These are phyloP conservation scores for Lentinula detonsa DNA, from an alignment of 768 basidiomycete genomes.

Conservation along the genomic window DNA sequence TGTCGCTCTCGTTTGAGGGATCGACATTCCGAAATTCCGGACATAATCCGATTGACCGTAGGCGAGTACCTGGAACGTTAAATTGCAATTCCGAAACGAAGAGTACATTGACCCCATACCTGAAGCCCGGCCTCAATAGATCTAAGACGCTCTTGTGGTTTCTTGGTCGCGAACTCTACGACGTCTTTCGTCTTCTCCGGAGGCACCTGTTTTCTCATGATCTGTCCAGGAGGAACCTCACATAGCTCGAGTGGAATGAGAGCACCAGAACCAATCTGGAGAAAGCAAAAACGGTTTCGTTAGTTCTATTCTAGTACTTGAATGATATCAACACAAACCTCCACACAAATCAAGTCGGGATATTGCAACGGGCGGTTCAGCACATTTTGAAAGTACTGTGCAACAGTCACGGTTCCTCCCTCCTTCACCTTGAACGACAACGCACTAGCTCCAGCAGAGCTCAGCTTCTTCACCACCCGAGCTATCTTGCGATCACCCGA, in stretches of 20 bases:
- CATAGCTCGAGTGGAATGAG: constrained; percentile 61
- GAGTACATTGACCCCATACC: constrained; percentile 23
- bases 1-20: constrained; percentile 48
- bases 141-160: constrained; percentile 45
- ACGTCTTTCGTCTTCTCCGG: constrained; percentile 59
- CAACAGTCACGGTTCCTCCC: constrained; percentile 39
- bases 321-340: constrained; percentile 35
- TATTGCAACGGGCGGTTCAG: constrained; percentile 48
- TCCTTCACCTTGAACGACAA: constrained; percentile 41
- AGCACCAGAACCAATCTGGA: constrained; percentile 55
- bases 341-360: constrained; percentile 63
- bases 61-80: constrained; percentile 40
- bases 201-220: constrained; percentile 68
- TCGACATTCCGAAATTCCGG: constrained; percentile 64
- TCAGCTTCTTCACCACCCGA: constrained; percentile 60
- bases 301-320: neutral
- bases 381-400: constrained; percentile 48
- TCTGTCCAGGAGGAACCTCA: constrained; percentile 51
- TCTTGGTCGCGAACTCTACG: constrained; percentile 61
- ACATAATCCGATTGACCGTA: constrained; percentile 77
- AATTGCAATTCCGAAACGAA: neutral
- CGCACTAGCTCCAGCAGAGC: constrained; percentile 43
- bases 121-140: constrained; percentile 51
- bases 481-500: constrained; percentile 26
- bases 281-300: neutral